phyloP scores from a whole-genome alignment of 148 eudicot genomes.

The Fagopyrum tataricum region DNA sequence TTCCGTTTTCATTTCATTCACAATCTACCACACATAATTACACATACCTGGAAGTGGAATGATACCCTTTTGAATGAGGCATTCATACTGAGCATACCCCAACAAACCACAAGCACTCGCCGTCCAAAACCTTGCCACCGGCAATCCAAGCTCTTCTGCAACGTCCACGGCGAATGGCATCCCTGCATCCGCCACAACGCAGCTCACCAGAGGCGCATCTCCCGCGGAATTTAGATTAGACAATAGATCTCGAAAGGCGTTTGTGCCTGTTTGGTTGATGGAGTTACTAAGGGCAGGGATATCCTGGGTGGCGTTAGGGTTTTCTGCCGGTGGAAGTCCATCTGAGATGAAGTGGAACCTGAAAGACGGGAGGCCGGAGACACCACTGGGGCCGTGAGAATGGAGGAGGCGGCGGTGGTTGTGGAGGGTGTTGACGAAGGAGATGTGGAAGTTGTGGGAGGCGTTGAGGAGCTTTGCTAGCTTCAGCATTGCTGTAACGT shows the following conservation, averaged over 20 bases:
- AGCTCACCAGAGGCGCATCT: constrained; percentile 21
- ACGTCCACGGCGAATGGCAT: constrained; percentile 33
- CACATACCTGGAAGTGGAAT: constrained; percentile 47
- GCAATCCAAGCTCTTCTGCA: constrained; percentile 30
- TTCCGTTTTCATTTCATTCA: too few relatives aligned
- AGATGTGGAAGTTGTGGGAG: constrained; percentile 17
- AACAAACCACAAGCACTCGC: constrained; percentile 30
- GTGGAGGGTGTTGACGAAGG: constrained; percentile 23
- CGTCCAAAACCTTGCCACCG: constrained; percentile 31
- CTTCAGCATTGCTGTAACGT: constrained; percentile 21
- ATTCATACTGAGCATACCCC: constrained; percentile 24
- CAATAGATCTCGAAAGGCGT: constrained; percentile 28
- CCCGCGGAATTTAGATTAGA: constrained; percentile 10
- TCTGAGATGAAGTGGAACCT: constrained; percentile 31
- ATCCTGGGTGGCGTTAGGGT: constrained; percentile 28
- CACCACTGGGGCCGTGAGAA: constrained; percentile 24
- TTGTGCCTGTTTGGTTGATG: constrained; percentile 10
- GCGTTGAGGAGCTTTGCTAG: constrained; percentile 23
- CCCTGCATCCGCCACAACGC: constrained; percentile 24
- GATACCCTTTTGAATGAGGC: constrained; percentile 18
- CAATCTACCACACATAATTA: too few relatives aligned
- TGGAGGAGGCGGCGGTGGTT: constrained; percentile 20
- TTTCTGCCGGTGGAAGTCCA: constrained; percentile 24
- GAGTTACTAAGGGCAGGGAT: constrained; percentile 15
- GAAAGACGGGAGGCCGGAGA: constrained; percentile 27